Conservation (phyloP, 805 yeast species). For the Metschnikowia vanudenii region DNA sequence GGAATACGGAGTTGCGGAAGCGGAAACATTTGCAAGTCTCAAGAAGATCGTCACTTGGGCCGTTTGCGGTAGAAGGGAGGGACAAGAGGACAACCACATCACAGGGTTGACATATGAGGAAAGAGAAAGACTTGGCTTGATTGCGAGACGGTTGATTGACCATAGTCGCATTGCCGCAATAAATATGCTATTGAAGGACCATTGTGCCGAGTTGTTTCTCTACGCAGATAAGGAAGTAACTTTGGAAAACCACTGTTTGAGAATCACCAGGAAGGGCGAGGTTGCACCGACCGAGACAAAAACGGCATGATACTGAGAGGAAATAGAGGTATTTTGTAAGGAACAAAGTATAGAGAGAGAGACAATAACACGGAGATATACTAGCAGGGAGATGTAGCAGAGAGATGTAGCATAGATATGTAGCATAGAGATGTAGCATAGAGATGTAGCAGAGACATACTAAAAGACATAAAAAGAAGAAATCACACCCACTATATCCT, state of each 20-base stretch:
- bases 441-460: too few relatives aligned
- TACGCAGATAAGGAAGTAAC: slow-evolving; percentile 61
- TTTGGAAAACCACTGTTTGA: slow-evolving; percentile 66
- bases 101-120: slow-evolving; percentile 44
- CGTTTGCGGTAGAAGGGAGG: slow-evolving; percentile 61
- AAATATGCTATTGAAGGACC: slow-evolving; percentile 30
- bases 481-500: too few relatives aligned
- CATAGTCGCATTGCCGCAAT: slow-evolving; percentile 62
- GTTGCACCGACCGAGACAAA: too few relatives aligned
- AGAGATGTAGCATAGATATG: too few relatives aligned
- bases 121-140: slow-evolving; percentile 60
- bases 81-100: slow-evolving; percentile 41
- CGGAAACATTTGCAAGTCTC: slow-evolving; percentile 45
- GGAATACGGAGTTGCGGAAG: slow-evolving; percentile 31
- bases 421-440: too few relatives aligned
- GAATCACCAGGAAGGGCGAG: slow-evolving; percentile 12
- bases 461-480: too few relatives aligned
- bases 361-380: too few relatives aligned
- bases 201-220: slow-evolving; percentile 48
- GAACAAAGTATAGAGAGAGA: too few relatives aligned
- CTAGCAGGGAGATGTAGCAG: too few relatives aligned
- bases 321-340: too few relatives aligned
- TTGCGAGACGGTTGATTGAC: slow-evolving; percentile 73
- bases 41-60: slow-evolving; percentile 85
- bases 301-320: too few relatives aligned